These are phyloP conservation scores for Pleoardoris graminearum DNA, from an alignment of 2,329 filamentous ascomycete species.

Conservation along the genomic window DNA sequence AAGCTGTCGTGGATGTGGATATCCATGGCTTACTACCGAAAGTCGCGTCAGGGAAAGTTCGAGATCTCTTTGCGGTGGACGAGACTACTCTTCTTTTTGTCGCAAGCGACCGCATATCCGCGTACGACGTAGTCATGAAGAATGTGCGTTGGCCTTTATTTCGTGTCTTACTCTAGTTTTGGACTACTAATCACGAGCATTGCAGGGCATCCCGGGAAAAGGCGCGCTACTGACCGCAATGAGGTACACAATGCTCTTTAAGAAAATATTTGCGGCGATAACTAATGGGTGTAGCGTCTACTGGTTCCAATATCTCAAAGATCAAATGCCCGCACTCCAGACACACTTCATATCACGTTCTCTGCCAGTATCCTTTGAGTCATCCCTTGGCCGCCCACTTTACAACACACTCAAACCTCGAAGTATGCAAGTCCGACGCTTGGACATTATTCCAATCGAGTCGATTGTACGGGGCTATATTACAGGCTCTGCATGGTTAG, in stretches of 20 bases:
- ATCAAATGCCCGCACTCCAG: slow-evolving; percentile 59
- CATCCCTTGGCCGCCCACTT: slow-evolving; percentile 21
- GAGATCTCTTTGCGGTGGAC: slow-evolving; percentile 77
- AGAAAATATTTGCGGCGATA: too few relatives aligned
- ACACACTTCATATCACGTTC: slow-evolving; percentile 66
- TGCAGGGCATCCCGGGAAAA: slow-evolving; percentile 68
- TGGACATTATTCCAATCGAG: slow-evolving; percentile 77
- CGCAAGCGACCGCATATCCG: slow-evolving; percentile 87
- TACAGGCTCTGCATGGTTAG: slow-evolving; percentile 80
- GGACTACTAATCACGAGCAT: not conserved
- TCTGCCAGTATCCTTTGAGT: slow-evolving; percentile 57
- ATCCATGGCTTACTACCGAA: slow-evolving; percentile 46
- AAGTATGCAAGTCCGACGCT: slow-evolving; percentile 75
- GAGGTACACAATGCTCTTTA: slow-evolving; percentile 44
- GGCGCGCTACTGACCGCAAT: slow-evolving; percentile 69
- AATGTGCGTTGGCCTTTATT: slow-evolving; percentile 59
- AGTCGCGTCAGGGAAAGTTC: slow-evolving; percentile 71
- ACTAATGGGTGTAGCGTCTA: slow-evolving; percentile 46
- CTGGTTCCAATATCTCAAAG: slow-evolving; percentile 67
- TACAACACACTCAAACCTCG: slow-evolving; percentile 61
- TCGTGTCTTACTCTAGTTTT: not conserved
- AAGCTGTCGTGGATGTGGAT: slow-evolving; percentile 35
- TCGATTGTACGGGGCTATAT: slow-evolving; percentile 90
- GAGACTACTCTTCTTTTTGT: slow-evolving; percentile 76
- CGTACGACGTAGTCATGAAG: slow-evolving; percentile 88